A percentile compares a stretch with the other conserved stretches of the same genome.
phyloP scores from a whole-genome alignment of 2,329 filamentous ascomycete genomes.

The Pestalotiopsis sp. region DNA sequence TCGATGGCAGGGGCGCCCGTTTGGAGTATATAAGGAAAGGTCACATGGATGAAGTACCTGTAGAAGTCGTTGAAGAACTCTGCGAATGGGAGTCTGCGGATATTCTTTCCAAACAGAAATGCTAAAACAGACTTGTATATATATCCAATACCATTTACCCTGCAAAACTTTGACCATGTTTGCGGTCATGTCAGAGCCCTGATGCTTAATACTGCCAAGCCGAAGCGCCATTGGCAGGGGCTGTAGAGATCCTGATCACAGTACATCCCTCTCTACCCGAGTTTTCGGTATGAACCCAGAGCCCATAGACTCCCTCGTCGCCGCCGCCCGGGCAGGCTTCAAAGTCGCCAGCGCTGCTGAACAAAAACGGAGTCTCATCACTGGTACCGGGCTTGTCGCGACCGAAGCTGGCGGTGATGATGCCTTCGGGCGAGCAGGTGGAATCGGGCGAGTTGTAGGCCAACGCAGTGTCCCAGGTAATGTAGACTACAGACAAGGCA shows the following conservation, averaged over 20 bases:
- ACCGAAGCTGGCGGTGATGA: neutral
- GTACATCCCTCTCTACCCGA: neutral
- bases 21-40: neutral
- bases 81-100: neutral
- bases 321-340: neutral
- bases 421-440: neutral
- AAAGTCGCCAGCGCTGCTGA: neutral
- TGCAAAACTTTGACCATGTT: neutral
- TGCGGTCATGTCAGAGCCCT: neutral
- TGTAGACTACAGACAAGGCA: neutral
- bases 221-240: neutral
- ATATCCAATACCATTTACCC: neutral
- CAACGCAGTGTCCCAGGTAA: neutral
- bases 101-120: neutral
- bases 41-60: neutral
- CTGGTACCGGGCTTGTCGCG: neutral
- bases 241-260: neutral
- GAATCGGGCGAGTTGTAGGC: neutral
- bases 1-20: neutral
- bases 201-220: neutral
- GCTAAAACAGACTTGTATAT: neutral
- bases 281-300: neutral
- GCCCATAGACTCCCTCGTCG: neutral
- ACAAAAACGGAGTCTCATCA: neutral
- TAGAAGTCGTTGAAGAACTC: neutral